A percentile compares a stretch with the other conserved stretches of the same genome.
Conservation (phyloP, 441 rosid species). For the Croton laevigatus region DNA sequence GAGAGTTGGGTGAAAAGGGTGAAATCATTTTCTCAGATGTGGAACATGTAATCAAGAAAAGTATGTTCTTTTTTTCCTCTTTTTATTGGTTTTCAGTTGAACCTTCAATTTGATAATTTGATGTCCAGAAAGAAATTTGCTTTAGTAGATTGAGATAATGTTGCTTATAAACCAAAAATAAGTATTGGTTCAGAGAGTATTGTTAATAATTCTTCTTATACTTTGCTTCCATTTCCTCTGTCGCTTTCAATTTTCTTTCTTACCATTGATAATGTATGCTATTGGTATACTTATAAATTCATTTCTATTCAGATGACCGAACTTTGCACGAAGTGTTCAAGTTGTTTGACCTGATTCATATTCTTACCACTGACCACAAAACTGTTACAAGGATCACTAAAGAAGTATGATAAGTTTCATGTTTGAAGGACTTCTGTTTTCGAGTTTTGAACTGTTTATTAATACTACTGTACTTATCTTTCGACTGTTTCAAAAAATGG, state of each 20-base stretch:
- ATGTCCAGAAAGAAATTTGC: too few species aligned
- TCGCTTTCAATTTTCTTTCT: background rate
- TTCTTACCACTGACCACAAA: constrained; percentile 81
- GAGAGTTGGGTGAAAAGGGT: constrained; percentile 72
- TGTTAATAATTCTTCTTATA: background rate
- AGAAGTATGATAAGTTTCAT: constrained; percentile 50
- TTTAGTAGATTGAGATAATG: background rate
- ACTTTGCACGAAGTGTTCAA: constrained; percentile 83
- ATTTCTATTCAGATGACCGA: constrained; percentile 60
- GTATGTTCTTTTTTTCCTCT: constrained; percentile 35
- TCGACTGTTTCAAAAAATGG: background rate
- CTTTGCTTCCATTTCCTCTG: background rate
- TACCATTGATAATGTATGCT: constrained; percentile 10
- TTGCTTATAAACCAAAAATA: background rate
- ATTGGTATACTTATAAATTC: constrained; percentile 5
- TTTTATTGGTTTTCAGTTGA: constrained; percentile 11
- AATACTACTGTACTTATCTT: constrained; percentile 3
- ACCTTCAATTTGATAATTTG: background rate
- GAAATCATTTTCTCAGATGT: constrained; percentile 61
- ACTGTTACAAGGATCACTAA: constrained; percentile 83
- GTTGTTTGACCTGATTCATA: constrained; percentile 87
- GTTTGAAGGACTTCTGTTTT: background rate
- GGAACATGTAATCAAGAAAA: constrained; percentile 74
- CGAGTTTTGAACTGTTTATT: background rate
- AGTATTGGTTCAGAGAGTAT: background rate